Conservation (phyloP, 305 asterid species). For the Fraxinus albicans region DNA sequence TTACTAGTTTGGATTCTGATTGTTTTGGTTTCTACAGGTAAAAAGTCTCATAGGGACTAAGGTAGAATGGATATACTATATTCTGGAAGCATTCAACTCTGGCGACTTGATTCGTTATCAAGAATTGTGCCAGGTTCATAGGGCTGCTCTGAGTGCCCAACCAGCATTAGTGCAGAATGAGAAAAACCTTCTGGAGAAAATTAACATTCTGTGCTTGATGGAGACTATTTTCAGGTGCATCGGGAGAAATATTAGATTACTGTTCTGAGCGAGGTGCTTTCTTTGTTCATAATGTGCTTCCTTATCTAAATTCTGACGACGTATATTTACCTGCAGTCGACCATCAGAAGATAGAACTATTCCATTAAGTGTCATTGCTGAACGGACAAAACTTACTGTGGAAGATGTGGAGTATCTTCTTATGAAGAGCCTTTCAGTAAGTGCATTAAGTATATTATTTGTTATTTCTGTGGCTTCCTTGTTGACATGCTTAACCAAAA, state of each 20-base stretch:
- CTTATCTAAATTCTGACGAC: slow-evolving; percentile 12
- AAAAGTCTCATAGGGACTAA: slow-evolving; percentile 77
- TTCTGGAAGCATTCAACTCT: slow-evolving; percentile 85
- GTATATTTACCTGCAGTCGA: slow-evolving; percentile 53
- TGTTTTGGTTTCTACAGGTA: slow-evolving; percentile 44
- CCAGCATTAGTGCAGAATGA: slow-evolving; percentile 90
- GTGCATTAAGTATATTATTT: slow-evolving; percentile 23
- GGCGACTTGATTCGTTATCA: slow-evolving; percentile 85
- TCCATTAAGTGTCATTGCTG: slow-evolving; percentile 69
- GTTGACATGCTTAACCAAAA: background rate
- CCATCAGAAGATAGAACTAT: slow-evolving; percentile 89
- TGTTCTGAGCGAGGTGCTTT: background rate
- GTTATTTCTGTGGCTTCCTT: background rate
- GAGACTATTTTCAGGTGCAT: slow-evolving; percentile 84
- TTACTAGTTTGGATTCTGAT: background rate
- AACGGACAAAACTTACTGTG: slow-evolving; percentile 71
- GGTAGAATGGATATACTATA: slow-evolving; percentile 87
- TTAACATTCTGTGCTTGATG: slow-evolving; percentile 93
- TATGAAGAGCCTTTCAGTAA: slow-evolving; percentile 95
- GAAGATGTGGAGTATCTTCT: slow-evolving; percentile 92
- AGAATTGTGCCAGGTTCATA: slow-evolving; percentile 75
- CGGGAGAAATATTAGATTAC: slow-evolving; percentile 1
- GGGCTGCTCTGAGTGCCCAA: slow-evolving; percentile 75
- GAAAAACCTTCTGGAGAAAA: slow-evolving; percentile 87
- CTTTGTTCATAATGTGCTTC: background rate